These are phyloP conservation scores for Jimgerdemannia lactiflua DNA, from an alignment of 192 early-diverging fungal genomes.

Conservation along the genomic window DNA sequence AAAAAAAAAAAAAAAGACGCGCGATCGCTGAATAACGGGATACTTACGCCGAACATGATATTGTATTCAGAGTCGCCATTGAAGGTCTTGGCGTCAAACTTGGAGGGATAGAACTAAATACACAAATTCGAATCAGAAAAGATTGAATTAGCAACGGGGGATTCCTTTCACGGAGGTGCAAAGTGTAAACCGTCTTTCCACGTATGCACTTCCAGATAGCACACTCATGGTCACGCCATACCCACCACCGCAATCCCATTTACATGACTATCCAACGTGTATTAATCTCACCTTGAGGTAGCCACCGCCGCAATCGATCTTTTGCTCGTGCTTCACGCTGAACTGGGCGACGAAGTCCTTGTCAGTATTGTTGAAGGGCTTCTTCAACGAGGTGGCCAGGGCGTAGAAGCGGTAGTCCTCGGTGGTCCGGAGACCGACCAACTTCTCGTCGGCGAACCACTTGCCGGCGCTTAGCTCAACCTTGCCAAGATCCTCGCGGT, in stretches of 20 bases:
- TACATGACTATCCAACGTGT: not conserved
- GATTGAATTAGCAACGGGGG: not conserved
- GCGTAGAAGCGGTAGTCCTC: constrained; percentile 87
- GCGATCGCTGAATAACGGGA: not conserved
- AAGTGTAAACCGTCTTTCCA: too few relatives aligned
- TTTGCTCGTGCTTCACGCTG: constrained; percentile 88
- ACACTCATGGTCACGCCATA: not conserved
- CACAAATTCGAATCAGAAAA: not conserved
- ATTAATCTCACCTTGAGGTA: constrained; percentile 69
- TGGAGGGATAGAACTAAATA: constrained; percentile 67
- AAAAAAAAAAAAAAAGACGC: constrained; percentile 4
- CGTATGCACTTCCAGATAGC: too few relatives aligned
- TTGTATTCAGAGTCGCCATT: constrained; percentile 82
- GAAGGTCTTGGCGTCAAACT: constrained; percentile 75
- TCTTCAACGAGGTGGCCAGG: constrained; percentile 69
- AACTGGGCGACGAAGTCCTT: constrained; percentile 88
- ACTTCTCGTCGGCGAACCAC: constrained; percentile 70
- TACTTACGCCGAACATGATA: constrained; percentile 69
- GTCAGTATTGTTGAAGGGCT: constrained; percentile 76
- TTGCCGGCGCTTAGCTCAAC: constrained; percentile 72
- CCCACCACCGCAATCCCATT: not conserved
- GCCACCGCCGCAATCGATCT: constrained; percentile 90
- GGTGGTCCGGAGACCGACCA: constrained; percentile 72
- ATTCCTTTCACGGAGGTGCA: too few relatives aligned
- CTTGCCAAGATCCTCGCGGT: constrained; percentile 68